Conservation (phyloP, 1,284 basidiomycete genomes). For the Heterobasidion occidentale region DNA sequence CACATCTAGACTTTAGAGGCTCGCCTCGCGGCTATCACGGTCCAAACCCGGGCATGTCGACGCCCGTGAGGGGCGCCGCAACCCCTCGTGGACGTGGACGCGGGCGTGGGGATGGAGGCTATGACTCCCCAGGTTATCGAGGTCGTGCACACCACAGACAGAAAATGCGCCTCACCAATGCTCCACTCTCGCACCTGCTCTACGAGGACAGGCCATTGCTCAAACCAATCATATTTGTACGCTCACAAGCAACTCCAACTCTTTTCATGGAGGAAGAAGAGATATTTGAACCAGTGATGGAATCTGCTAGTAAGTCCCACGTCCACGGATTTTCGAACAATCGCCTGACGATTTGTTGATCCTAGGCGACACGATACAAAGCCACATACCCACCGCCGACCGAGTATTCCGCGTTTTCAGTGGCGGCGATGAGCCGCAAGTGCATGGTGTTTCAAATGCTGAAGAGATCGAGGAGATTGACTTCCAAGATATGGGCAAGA, state of each 20-base stretch:
- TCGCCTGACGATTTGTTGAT: not conserved
- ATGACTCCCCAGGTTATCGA: not conserved
- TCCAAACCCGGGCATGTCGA: not conserved
- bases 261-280: slow-evolving; percentile 63
- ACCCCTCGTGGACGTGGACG: slow-evolving; percentile 5
- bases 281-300: slow-evolving; percentile 46
- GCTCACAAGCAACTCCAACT: slow-evolving; percentile 41
- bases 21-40: not conserved
- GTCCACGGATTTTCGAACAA: not conserved
- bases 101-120: slow-evolving; percentile 1
- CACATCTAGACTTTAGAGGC: not conserved
- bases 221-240: slow-evolving; percentile 61
- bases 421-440: slow-evolving; percentile 21
- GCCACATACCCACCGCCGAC: slow-evolving; percentile 59
- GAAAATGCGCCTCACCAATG: slow-evolving; percentile 20
- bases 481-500: slow-evolving; percentile 47
- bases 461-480: slow-evolving; percentile 53
- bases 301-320: slow-evolving; percentile 39
- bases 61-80: not conserved
- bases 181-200: slow-evolving; percentile 48
- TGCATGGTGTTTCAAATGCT: slow-evolving; percentile 13
- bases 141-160: not conserved
- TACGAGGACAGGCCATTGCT: slow-evolving; percentile 53
- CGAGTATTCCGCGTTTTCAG: slow-evolving; percentile 53
- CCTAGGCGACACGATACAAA: slow-evolving; percentile 37